Percentiles rank a stretch among this genome's conserved stretches.
phyloP scores from a whole-genome alignment of 1,284 basidiomycete species.

The Bondarzewia mesenterica region DNA sequence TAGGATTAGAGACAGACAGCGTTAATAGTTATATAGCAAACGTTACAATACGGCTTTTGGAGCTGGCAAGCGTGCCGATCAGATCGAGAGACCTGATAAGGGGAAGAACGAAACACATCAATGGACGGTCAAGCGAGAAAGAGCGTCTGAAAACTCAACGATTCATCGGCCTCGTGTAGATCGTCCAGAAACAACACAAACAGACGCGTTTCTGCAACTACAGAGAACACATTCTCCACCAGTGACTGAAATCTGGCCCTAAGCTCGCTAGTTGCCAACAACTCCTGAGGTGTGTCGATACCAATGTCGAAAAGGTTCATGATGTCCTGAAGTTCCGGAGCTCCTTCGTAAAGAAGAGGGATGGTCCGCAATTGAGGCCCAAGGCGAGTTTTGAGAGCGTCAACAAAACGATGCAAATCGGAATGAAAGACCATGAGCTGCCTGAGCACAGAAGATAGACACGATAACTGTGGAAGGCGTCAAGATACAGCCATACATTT shows the following conservation, averaged over 20 bases:
- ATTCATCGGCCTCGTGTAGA: constrained; percentile 63
- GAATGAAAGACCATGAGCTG: constrained; percentile 67
- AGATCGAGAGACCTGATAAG: constrained; percentile 52
- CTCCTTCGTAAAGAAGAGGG: constrained; percentile 59
- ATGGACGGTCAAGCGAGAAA: constrained; percentile 9
- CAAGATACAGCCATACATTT: not conserved
- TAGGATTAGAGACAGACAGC: constrained; percentile 5
- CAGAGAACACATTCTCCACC: constrained; percentile 58
- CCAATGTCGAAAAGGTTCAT: constrained; percentile 45
- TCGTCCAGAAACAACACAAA: constrained; percentile 67
- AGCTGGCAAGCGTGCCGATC: constrained; percentile 52
- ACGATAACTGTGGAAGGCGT: constrained; percentile 37
- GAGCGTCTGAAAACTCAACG: no score
- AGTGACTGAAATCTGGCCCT: constrained; percentile 60
- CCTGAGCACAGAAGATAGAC: constrained; percentile 58
- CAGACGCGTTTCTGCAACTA: constrained; percentile 57
- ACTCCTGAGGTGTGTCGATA: constrained; percentile 43
- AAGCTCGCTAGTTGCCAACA: constrained; percentile 47
- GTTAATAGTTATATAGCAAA: not conserved
- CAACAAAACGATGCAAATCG: constrained; percentile 60
- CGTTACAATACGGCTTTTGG: constrained; percentile 53
- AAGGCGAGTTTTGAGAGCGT: constrained; percentile 43
- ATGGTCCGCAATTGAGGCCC: constrained; percentile 63
- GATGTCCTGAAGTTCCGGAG: constrained; percentile 58
- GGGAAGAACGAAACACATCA: no score